Base-by-base conservation (phyloP, 495 filamentous ascomycete species). In the Penicillium longicatenatum region DNA sequence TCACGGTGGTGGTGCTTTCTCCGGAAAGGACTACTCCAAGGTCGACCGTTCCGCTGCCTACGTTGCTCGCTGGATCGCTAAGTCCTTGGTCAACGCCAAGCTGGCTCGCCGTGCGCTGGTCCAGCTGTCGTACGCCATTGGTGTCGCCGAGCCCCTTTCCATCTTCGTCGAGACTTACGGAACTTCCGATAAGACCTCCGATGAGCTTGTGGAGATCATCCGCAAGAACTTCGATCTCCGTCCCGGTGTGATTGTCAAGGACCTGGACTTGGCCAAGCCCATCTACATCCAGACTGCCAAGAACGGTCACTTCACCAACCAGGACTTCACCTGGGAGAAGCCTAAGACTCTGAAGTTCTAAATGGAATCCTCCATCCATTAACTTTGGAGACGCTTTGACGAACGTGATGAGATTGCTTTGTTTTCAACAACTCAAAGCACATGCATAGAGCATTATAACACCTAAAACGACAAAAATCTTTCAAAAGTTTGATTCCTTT, bases 11-110 rank as follows among this genome's bases (percentile, higher is more conserved):
- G 94, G 94, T 85, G 94, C 94, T 76, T 98, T 98, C 89, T 98
- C 94, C 70, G 94, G 94, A 72, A 98, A 98, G 87, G 94, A 98
- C 76, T 98, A 97, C 89, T 96, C 92, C 80, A 98, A 98, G 84
- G 94, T 98, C 78, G 94, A 98, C 75, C 90, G 94, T 65, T 97
- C 93, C 30, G 94, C 94, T 64, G 94, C 94, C 69, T 98, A 98
- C 81, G 85, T 97, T 63, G 92, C 88, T 67, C 91, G 94, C 66
- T 98, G 94, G 94, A 90, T 98, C 75, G 94, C 94, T 74, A 98
- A 98, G 86, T 98, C 94, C 42, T 83, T 98, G 61, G 91, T 98
- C 57, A 79, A 86, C 66, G 89, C 93, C 68, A 86, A 87, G 64
- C 89, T 98, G 57, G 89, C 89, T 63, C 91, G 93, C 68, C 93